phyloP scores from a whole-genome alignment of 2,329 filamentous ascomycete species.

The Aspergillus hiratsukae region DNA sequence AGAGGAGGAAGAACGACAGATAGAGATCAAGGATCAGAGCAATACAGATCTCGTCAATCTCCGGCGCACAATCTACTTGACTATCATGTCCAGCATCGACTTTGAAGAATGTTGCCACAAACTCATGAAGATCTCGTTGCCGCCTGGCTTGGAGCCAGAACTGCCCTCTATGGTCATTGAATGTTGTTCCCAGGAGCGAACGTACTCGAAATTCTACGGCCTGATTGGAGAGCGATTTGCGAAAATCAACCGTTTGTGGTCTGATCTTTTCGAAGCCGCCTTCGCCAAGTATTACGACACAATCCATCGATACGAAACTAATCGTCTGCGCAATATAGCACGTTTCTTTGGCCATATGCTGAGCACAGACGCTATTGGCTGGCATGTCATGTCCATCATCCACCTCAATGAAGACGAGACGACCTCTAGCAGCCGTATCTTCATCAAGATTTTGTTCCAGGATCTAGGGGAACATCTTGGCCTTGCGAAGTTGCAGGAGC shows the following conservation, averaged over 20 bases:
- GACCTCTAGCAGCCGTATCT: slow-evolving; percentile 92
- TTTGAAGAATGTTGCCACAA: slow-evolving; percentile 98
- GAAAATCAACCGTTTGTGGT: slow-evolving; percentile 93
- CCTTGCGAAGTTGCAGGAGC: slow-evolving; percentile 70
- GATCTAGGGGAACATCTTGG: slow-evolving; percentile 84
- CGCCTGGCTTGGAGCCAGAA: slow-evolving; percentile 79
- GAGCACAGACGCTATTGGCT: slow-evolving; percentile 80
- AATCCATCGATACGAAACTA: slow-evolving; percentile 95
- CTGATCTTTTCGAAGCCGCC: slow-evolving; percentile 81
- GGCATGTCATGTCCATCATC: slow-evolving; percentile 81
- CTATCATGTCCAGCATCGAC: slow-evolving; percentile 92
- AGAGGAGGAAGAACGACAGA: slow-evolving; percentile 72
- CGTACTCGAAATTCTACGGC: slow-evolving; percentile 96
- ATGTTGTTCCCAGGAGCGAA: slow-evolving; percentile 92
- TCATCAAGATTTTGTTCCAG: slow-evolving; percentile 96
- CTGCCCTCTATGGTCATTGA: slow-evolving; percentile 96
- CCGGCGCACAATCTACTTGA: slow-evolving; percentile 90
- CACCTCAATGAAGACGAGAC: slow-evolving; percentile 96
- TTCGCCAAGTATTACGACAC: slow-evolving; percentile 96
- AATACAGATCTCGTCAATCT: slow-evolving; percentile 94
- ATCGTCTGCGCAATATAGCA: slow-evolving; percentile 89
- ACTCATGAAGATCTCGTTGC: slow-evolving; percentile 88
- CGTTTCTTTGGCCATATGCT: slow-evolving; percentile 92
- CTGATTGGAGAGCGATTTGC: slow-evolving; percentile 91
- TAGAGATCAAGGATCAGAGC: slow-evolving; percentile 97